Evolutionary conservation across 2,329 filamentous ascomycete species (phyloP).

Genomic region (Fusarium begoniae): DNA sequence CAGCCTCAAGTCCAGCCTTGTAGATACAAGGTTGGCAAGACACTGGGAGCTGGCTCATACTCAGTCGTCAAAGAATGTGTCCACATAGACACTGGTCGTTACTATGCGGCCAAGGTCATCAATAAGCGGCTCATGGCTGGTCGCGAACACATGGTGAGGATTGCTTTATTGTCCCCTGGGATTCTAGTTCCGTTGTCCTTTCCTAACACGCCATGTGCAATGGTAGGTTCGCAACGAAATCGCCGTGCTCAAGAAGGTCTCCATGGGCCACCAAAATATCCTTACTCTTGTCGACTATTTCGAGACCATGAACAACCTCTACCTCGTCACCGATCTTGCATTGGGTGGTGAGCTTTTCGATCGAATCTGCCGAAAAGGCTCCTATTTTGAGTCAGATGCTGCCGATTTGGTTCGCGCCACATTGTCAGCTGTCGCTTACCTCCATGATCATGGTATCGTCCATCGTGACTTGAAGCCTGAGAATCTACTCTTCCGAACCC

Average conservation of each 20-base stretch:
- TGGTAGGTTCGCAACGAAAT: slow-evolving; percentile 93
- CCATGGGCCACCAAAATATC: slow-evolving; percentile 98
- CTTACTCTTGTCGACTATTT: slow-evolving; percentile 98
- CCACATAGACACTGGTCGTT: slow-evolving; percentile 95
- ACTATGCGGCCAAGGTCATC: slow-evolving; percentile 99
- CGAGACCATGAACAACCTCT: slow-evolving; percentile 99
- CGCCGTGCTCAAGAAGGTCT: slow-evolving; percentile 95
- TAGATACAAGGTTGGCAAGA: slow-evolving; percentile 98
- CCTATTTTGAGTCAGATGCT: slow-evolving; percentile 97
- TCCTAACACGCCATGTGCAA: slow-evolving; percentile 26
- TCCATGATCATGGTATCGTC: slow-evolving; percentile 98
- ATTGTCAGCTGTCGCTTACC: slow-evolving; percentile 95
- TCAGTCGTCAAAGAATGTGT: slow-evolving; percentile 99
- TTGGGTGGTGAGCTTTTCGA: slow-evolving; percentile 97
- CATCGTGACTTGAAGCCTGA: slow-evolving; percentile 98
- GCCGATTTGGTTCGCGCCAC: slow-evolving; percentile 95
- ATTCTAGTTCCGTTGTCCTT: background rate
- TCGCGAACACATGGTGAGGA: slow-evolving; percentile 91
- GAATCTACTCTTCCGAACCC: slow-evolving; percentile 94
- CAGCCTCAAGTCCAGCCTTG: slow-evolving; percentile 85
- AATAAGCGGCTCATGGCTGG: slow-evolving; percentile 99
- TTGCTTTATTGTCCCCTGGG: background rate
- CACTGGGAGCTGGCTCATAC: slow-evolving; percentile 94
- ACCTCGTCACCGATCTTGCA: slow-evolving; percentile 95
- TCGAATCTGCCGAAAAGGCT: slow-evolving; percentile 97